Percentiles rank a stretch among this genome's conserved stretches.
phyloP scores from a whole-genome alignment of 2,329 filamentous ascomycete species.

The Trichoderma breve region DNA sequence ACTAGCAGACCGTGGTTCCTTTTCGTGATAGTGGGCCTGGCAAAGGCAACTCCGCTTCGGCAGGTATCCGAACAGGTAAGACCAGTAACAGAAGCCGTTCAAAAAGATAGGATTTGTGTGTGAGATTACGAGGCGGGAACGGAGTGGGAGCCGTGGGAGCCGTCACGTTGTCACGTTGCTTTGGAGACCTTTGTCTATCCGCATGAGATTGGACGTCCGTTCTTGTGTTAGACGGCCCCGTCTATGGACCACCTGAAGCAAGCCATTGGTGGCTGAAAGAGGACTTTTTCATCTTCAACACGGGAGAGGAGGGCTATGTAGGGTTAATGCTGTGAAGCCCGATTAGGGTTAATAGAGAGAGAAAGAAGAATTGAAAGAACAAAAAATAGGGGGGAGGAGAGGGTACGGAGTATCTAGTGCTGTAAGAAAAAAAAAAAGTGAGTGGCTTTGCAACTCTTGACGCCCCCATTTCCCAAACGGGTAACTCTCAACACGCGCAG shows the following conservation, averaged over 20 bases:
- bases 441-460: neutral
- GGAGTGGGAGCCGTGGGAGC: neutral
- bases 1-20: neutral
- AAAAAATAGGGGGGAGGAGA: neutral
- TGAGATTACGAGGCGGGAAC: neutral
- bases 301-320: neutral
- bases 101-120: neutral
- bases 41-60: neutral
- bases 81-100: neutral
- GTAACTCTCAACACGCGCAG: neutral
- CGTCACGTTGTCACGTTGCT: neutral
- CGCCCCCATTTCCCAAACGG: conserved; percentile 1
- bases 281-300: neutral
- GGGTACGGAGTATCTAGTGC: neutral
- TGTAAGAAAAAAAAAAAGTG: too few relatives aligned
- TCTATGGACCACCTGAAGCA: neutral
- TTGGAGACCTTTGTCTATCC: neutral
- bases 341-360: neutral
- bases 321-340: neutral
- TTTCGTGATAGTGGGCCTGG: conserved; percentile 20
- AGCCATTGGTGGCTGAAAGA: neutral
- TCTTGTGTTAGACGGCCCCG: neutral
- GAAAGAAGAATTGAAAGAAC: neutral
- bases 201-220: neutral
- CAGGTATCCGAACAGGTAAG: conserved; percentile 9